Evolutionary conservation across 2,329 filamentous ascomycete genomes (phyloP).

Genomic region (Trichothecium sympodiale): DNA sequence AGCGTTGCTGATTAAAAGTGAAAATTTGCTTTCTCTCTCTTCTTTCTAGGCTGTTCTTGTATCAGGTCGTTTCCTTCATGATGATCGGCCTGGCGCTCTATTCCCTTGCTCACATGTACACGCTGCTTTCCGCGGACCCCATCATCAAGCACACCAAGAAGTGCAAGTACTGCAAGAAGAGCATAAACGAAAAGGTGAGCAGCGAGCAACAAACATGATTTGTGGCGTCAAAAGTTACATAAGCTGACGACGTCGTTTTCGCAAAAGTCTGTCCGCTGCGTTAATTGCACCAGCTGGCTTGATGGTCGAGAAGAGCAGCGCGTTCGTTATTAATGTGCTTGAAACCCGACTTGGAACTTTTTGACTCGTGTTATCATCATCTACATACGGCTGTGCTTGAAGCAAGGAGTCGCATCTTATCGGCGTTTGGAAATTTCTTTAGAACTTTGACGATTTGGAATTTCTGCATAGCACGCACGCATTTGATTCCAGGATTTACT

Average conservation of each 20-base stretch:
- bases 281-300: slow-evolving; percentile 40
- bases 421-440: too few species aligned
- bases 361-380: too few species aligned
- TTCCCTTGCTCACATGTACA: slow-evolving; percentile 50
- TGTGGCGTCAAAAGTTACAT: too few species aligned
- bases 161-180: slow-evolving; percentile 56
- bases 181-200: slow-evolving; percentile 50
- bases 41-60: slow-evolving; percentile 45
- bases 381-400: too few species aligned
- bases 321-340: slow-evolving; percentile 2
- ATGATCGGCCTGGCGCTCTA: slow-evolving; percentile 57
- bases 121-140: slow-evolving; percentile 47
- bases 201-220: too few species aligned
- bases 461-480: too few species aligned
- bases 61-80: slow-evolving; percentile 54
- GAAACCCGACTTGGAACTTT: too few species aligned
- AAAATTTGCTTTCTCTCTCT: neutral
- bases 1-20: too few species aligned
- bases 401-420: too few species aligned
- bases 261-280: slow-evolving; percentile 29
- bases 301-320: slow-evolving; percentile 37
- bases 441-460: too few species aligned
- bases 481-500: too few species aligned
- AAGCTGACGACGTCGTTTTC: neutral
- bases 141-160: slow-evolving; percentile 62